A percentile compares a stretch with the other conserved stretches of the same genome.
Conservation (phyloP, 1,284 basidiomycete species). For the Leccinum pseudoinsigne region DNA sequence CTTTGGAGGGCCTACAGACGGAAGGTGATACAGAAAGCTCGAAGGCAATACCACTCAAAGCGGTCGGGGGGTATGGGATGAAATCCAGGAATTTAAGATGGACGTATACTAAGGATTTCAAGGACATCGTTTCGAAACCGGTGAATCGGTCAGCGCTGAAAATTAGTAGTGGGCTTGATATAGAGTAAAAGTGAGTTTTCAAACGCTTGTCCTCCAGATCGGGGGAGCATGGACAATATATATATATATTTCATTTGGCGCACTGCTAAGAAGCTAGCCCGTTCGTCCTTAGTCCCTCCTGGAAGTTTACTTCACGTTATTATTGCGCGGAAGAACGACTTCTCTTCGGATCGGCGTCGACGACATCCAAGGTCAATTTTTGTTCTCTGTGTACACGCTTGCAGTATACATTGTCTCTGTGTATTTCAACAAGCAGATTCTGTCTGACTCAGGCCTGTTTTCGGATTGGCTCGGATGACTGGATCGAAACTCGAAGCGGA, state of each 20-base stretch:
- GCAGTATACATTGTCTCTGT: neutral
- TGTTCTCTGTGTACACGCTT: neutral
- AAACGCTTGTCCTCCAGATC: neutral
- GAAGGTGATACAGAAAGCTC: neutral
- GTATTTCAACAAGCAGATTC: neutral
- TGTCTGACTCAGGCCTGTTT: neutral
- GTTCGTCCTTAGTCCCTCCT: neutral
- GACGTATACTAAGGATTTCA: neutral
- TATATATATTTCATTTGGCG: neutral
- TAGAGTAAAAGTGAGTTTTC: neutral
- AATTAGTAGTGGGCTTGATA: neutral
- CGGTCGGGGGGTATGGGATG: no score
- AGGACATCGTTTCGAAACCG: neutral
- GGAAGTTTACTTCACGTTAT: neutral
- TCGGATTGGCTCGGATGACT: neutral
- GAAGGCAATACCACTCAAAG: no score
- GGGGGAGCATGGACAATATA: neutral
- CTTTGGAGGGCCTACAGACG: neutral
- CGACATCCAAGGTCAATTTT: neutral
- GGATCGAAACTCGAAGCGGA: neutral
- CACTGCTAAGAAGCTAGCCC: neutral
- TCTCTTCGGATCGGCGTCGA: neutral
- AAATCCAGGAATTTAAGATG: neutral
- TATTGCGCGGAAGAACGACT: neutral
- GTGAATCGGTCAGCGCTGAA: neutral